Evolutionary conservation across 2,329 filamentous ascomycete species (phyloP), one percentile per base, ranked within the genome.

Genomic region (Pseudopithomyces maydicus): DNA sequence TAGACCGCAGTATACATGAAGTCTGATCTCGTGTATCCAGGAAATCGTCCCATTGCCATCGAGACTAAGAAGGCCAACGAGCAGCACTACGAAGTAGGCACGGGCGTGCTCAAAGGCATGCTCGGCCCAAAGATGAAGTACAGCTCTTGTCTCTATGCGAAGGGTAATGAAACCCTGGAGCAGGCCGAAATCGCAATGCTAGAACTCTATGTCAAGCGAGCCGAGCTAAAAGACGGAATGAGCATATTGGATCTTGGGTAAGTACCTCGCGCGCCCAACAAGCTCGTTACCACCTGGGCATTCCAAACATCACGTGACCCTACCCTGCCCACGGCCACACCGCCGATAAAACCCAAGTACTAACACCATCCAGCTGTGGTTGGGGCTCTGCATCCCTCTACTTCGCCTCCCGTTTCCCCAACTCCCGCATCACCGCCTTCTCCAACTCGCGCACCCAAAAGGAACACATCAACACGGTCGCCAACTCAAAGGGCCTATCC

Each of bases 121-220:
- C 76, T 91, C 12, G 88, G 88, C 0, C 85, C 86, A 3, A 78
- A 87, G 53, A 90, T 90, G 87, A 90, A 90, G 80, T 91, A 90
- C 72, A 87, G 84, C n/a, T 82, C 79, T 61, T 88, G 85, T 70
- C 77, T 89, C 67, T 90, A 90, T 71, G 83, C 84, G 3, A 86
- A 85, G 15, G 77, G 78, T 6, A 63, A 57, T 1, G 70, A 61
- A 76, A 88, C 82, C n/a, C 74, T 90, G 51, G 87, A 79, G 1
- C 80, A 89, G 71, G 88, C 87, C 2, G 88, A 90, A 74, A 80
- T 85, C 44, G 84, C 82, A 3, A 90, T 90, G 88, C 73, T 90
- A 69, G 79, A 80, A 65, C 76, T 78, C 23, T 90, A 90, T 72
- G 79, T 89, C 1, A 79, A 85, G 63, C 84, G 84, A 67, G 87